A percentile compares a stretch with the other conserved stretches of the same genome.
Conservation (phyloP, 768 basidiomycete species). For the Saitozyma sp. region DNA sequence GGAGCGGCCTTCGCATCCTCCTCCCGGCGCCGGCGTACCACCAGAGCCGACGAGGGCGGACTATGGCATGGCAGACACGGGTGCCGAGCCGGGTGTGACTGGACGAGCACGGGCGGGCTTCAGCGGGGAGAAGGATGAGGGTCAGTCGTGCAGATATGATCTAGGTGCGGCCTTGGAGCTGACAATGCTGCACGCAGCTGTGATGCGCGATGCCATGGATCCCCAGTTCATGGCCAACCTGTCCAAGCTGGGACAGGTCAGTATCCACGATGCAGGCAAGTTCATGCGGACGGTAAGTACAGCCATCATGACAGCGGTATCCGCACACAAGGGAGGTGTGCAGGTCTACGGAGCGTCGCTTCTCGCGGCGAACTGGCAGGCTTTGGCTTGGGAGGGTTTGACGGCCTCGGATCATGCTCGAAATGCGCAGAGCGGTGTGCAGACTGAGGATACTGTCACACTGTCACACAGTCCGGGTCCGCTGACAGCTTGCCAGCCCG, state of each 20-base stretch:
- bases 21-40: constrained; percentile 1
- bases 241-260: constrained; percentile 44
- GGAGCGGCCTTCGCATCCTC: background rate
- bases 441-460: too few species aligned
- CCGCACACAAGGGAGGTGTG: too few species aligned
- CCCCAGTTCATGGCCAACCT: constrained; percentile 50
- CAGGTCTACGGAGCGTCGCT: too few species aligned
- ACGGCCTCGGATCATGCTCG: background rate
- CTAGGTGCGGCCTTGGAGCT: background rate
- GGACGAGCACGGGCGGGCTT: constrained; percentile 27
- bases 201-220: constrained; percentile 44
- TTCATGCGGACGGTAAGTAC: constrained; percentile 31
- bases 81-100: constrained; percentile 17
- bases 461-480: too few species aligned
- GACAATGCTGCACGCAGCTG: constrained; percentile 18
- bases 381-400: too few species aligned
- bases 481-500: constrained; percentile 20
- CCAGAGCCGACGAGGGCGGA: constrained; percentile 12
- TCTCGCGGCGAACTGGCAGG: too few species aligned
- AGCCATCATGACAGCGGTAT: background rate
- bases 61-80: constrained; percentile 21
- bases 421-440: background rate
- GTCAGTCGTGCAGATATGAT: constrained; percentile 19
- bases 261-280: constrained; percentile 42
- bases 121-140: constrained; percentile 48